Evolutionary conservation across 1,284 basidiomycete species (phyloP).

Genomic region (Malassezia nana): DNA sequence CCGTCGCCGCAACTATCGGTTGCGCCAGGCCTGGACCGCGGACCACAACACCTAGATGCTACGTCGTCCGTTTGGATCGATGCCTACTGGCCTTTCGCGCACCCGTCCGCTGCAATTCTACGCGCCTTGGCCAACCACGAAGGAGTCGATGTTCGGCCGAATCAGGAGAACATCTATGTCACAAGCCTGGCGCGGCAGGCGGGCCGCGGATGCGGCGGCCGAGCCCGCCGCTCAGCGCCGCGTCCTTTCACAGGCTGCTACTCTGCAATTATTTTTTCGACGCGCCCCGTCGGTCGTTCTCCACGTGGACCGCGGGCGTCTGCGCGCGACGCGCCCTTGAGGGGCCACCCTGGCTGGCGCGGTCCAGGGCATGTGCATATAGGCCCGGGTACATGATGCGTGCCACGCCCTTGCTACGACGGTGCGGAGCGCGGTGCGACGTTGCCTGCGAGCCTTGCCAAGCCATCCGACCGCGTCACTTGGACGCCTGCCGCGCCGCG

Average conservation of each 20-base stretch:
- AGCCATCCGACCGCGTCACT: background rate
- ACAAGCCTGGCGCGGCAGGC: background rate
- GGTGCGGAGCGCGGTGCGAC: background rate
- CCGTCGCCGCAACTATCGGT: background rate
- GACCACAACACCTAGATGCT: constrained; percentile 18
- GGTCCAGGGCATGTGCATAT: background rate
- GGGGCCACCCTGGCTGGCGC: background rate
- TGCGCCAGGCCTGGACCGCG: background rate
- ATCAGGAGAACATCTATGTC: constrained; percentile 7
- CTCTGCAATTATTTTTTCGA: background rate
- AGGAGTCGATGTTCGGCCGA: constrained; percentile 8
- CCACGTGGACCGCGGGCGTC: background rate
- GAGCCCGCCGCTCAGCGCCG: background rate
- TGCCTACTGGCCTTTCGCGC: constrained; percentile 13
- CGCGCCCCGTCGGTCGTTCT: background rate
- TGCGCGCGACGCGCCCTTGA: background rate
- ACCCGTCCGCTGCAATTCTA: background rate
- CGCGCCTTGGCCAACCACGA: constrained; percentile 8
- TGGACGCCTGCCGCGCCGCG: too few relatives aligned
- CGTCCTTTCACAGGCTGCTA: background rate
- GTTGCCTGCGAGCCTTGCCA: too few relatives aligned
- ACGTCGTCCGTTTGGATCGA: constrained; percentile 5
- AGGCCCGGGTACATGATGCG: background rate
- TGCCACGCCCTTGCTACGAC: background rate
- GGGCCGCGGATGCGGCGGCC: background rate